phyloP scores from a whole-genome alignment of 1,284 basidiomycete genomes.

The Ganoderma lucidum region DNA sequence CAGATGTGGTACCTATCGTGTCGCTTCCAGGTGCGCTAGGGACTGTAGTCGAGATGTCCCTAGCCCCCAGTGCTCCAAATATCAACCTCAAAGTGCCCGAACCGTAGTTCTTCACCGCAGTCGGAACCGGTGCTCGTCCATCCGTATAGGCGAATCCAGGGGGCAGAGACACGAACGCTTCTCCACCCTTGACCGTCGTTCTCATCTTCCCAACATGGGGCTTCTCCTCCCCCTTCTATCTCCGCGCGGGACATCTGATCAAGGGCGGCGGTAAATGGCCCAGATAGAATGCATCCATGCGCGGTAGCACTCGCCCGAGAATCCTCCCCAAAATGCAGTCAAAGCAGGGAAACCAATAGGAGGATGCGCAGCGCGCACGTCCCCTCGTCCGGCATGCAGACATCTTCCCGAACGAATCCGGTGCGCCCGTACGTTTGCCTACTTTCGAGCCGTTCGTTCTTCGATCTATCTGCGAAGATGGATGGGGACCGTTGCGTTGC shows the following conservation, averaged over 20 bases:
- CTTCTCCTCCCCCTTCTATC: not conserved
- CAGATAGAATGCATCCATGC: not conserved
- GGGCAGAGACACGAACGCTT: not conserved
- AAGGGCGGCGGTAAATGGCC: not conserved
- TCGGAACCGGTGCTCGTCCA: not conserved
- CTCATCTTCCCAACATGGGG: not conserved
- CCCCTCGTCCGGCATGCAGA: not conserved
- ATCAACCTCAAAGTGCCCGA: not conserved
- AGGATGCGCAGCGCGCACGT: not conserved
- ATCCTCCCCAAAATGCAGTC: not conserved
- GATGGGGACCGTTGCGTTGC: too few species aligned
- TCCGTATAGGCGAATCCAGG: not conserved
- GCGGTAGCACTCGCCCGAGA: not conserved
- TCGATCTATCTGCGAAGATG: not conserved
- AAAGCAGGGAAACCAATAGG: not conserved
- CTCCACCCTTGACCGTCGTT: not conserved
- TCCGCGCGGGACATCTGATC: not conserved
- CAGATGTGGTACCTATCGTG: not conserved
- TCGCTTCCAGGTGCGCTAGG: not conserved
- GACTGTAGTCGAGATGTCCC: not conserved
- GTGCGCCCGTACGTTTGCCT: not conserved
- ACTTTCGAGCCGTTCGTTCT: not conserved
- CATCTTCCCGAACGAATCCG: not conserved
- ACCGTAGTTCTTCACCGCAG: not conserved
- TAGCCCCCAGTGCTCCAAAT: not conserved